Evolutionary conservation across 2,329 filamentous ascomycete species (phyloP).

Genomic region (Lecanicillium sp.): DNA sequence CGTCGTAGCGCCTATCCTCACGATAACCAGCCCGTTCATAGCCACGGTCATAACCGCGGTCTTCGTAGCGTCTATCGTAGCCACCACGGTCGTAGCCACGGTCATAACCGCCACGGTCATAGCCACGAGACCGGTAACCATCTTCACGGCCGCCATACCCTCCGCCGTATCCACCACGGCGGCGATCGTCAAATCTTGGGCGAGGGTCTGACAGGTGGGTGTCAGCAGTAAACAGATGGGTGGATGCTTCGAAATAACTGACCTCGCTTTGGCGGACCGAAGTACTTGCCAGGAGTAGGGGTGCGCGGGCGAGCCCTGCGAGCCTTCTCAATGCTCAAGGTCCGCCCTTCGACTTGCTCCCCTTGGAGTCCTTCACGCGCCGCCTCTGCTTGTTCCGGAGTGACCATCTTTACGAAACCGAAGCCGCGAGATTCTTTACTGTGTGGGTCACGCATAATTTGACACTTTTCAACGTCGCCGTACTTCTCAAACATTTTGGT

Average conservation of each 20-base stretch:
- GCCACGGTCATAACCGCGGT: constrained; percentile 24
- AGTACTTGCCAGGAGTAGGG: constrained; percentile 97
- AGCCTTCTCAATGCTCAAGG: constrained; percentile 97
- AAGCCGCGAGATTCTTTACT: constrained; percentile 98
- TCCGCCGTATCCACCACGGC: constrained; percentile 51
- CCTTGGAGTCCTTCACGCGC: constrained; percentile 94
- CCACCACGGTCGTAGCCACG: constrained; percentile 34
- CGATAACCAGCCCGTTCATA: constrained; percentile 28
- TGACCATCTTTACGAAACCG: constrained; percentile 98
- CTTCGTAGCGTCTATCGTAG: constrained; percentile 27
- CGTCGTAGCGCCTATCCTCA: constrained; percentile 12
- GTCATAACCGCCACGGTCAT: constrained; percentile 26
- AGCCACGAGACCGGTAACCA: constrained; percentile 31
- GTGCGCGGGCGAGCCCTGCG: constrained; percentile 90
- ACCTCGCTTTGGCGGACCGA: constrained; percentile 96
- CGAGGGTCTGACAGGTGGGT: constrained; percentile 25
- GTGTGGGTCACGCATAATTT: constrained; percentile 98
- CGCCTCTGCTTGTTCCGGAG: constrained; percentile 88
- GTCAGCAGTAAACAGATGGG: constrained; percentile 1
- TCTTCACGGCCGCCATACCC: constrained; percentile 53
- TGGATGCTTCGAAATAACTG: too few relatives aligned
- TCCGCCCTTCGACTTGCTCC: constrained; percentile 90
- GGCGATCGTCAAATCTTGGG: constrained; percentile 51
- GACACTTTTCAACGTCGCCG: constrained; percentile 96
- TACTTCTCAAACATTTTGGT: constrained; percentile 97